Evolutionary conservation across 164 flowering plant genomes (phyloP).

Genomic region (grape (Vitis vinifera)): DNA sequence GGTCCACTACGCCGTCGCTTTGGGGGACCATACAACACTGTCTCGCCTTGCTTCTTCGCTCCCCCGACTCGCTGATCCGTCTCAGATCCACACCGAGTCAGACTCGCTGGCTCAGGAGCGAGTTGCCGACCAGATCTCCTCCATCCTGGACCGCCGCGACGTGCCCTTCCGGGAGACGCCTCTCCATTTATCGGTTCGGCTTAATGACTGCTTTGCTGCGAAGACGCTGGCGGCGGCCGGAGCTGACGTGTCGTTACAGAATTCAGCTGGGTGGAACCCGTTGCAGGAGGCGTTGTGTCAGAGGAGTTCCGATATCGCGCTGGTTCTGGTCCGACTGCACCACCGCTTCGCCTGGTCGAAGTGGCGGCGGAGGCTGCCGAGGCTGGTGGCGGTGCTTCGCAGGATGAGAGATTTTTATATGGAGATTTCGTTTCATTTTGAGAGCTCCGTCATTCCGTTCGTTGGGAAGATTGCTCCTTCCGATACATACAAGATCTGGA

Average conservation of each 20-base stretch:
- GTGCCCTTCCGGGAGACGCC: constrained; percentile 81
- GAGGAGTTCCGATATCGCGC: constrained; percentile 47
- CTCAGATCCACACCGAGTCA: constrained; percentile 54
- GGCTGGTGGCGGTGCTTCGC: constrained; percentile 66
- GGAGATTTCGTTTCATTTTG: constrained; percentile 94
- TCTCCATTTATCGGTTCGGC: constrained; percentile 81
- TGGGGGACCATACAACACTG: constrained; percentile 63
- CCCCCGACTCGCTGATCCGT: constrained; percentile 63
- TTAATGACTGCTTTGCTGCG: constrained; percentile 57
- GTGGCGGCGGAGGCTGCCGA: constrained; percentile 93
- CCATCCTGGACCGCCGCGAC: constrained; percentile 82
- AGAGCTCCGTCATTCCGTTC: constrained; percentile 92
- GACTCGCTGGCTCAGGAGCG: constrained; percentile 74
- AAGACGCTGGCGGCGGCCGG: constrained; percentile 62
- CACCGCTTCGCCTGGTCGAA: constrained; percentile 81
- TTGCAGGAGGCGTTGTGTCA: constrained; percentile 77
- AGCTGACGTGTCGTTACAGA: constrained; percentile 84
- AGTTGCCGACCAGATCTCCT: constrained; percentile 61
- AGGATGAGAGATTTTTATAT: constrained; percentile 94
- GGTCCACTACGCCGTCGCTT: constrained; percentile 71
- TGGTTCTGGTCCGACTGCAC: constrained; percentile 52
- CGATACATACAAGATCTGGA: constrained; percentile 95
- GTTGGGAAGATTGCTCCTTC: constrained; percentile 89
- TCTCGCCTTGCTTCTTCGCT: constrained; percentile 52
- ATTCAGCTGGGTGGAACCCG: constrained; percentile 84